phyloP scores from a whole-genome alignment of 768 basidiomycete species.

The Phanerodontia chrysosporium region DNA sequence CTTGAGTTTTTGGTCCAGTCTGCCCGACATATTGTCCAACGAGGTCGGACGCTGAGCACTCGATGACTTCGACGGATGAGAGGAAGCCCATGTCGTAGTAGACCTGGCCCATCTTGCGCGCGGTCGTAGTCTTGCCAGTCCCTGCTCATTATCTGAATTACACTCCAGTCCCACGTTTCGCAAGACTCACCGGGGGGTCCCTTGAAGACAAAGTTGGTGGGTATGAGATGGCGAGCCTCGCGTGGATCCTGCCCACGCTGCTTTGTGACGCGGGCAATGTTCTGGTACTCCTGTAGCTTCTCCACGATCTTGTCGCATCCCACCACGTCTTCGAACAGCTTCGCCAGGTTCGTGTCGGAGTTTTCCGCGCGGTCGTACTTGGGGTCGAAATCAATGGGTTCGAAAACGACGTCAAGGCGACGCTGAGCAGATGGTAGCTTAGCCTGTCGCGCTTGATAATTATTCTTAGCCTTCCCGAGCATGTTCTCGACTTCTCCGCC shows the following conservation, averaged over 20 bases:
- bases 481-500: conserved; percentile 30
- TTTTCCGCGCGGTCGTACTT: conserved; percentile 47
- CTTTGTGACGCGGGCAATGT: conserved; percentile 41
- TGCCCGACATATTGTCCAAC: conserved; percentile 70
- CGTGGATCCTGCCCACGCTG: conserved; percentile 38
- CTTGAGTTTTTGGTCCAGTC: conserved; percentile 62
- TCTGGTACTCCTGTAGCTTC: conserved; percentile 49
- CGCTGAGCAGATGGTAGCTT: conserved; percentile 13
- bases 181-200: conserved; percentile 56
- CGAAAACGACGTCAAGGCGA: conserved; percentile 26
- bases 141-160: conserved; percentile 29
- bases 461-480: conserved; percentile 22
- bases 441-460: conserved; percentile 21
- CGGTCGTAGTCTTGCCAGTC: conserved; percentile 61
- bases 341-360: conserved; percentile 46
- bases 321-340: conserved; percentile 60
- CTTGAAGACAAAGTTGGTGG: conserved; percentile 66
- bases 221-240: conserved; percentile 46
- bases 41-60: conserved; percentile 68
- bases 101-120: conserved; percentile 58
- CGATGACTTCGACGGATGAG: conserved; percentile 47
- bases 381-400: conserved; percentile 56
- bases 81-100: conserved; percentile 58
- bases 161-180: not conserved
- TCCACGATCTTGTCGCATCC: conserved; percentile 52